phyloP scores from a whole-genome alignment of 768 basidiomycete species.

The Agrocybe praecox region DNA sequence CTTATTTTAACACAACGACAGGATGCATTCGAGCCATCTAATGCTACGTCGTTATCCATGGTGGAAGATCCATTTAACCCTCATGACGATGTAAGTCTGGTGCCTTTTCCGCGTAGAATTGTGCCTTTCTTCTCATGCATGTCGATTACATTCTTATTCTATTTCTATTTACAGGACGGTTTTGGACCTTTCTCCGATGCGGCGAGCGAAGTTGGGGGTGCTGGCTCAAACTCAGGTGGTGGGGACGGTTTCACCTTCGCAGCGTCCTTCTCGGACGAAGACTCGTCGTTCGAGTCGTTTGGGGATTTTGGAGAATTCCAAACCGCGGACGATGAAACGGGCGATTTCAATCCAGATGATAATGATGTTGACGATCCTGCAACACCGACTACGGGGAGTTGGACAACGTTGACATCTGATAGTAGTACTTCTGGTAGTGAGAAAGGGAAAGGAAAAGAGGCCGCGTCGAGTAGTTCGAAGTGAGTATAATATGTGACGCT shows the following conservation, averaged over 20 bases:
- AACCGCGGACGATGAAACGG: slow-evolving; percentile 44
- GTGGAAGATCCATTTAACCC: slow-evolving; percentile 53
- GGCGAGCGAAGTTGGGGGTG: slow-evolving; percentile 25
- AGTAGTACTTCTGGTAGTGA: not conserved
- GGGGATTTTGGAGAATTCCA: slow-evolving; percentile 87
- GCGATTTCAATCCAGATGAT: slow-evolving; percentile 16
- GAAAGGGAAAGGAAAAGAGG: not conserved
- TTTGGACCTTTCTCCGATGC: slow-evolving; percentile 84
- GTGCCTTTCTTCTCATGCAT: not conserved
- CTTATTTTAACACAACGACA: slow-evolving; percentile 17
- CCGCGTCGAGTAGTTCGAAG: not conserved
- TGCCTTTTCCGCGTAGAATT: not conserved
- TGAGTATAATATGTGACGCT: too few species aligned
- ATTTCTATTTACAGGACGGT: slow-evolving; percentile 44
- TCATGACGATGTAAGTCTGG: slow-evolving; percentile 51
- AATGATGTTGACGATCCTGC: slow-evolving; percentile 27
- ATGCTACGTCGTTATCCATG: slow-evolving; percentile 34
- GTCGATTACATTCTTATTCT: not conserved
- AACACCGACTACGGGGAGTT: slow-evolving; percentile 57
- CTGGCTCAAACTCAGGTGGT: not conserved
- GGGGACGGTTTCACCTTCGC: slow-evolving; percentile 60
- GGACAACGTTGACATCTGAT: slow-evolving; percentile 53
- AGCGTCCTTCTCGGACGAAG: slow-evolving; percentile 65
- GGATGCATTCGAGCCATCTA: slow-evolving; percentile 55
- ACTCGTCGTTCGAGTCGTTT: slow-evolving; percentile 71